Conservation (phyloP, 805 yeast genomes). For the Lipomyces starkeyi region DNA sequence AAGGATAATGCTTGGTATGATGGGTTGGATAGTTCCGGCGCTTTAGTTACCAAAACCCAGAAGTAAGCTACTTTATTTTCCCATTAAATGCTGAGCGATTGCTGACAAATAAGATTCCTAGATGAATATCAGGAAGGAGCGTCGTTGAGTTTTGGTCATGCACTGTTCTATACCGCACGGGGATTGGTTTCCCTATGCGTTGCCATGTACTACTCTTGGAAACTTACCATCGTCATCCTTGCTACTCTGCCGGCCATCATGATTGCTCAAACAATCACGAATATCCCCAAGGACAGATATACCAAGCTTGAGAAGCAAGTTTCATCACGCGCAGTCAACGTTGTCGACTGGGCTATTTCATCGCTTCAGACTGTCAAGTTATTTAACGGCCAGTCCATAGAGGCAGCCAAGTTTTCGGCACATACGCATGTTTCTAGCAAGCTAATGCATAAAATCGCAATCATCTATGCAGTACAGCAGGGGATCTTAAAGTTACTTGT, state of each 20-base stretch:
- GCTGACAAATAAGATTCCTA: slow-evolving; percentile 15
- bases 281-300: slow-evolving; percentile 56
- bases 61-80: slow-evolving; percentile 12
- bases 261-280: slow-evolving; percentile 55
- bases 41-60: slow-evolving; percentile 25
- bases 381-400: slow-evolving; percentile 62
- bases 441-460: slow-evolving; percentile 17
- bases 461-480: slow-evolving; percentile 58
- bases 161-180: slow-evolving; percentile 15
- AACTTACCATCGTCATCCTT: slow-evolving; percentile 76
- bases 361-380: slow-evolving; percentile 66
- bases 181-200: slow-evolving; percentile 50
- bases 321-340: slow-evolving; percentile 62
- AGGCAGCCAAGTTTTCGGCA: slow-evolving; percentile 53
- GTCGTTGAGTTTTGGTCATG: slow-evolving; percentile 15
- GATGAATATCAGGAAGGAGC: slow-evolving; percentile 32
- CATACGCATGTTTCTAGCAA: slow-evolving; percentile 49
- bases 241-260: slow-evolving; percentile 75
- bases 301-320: slow-evolving; percentile 62
- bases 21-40: slow-evolving; percentile 29
- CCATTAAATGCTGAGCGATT: too few relatives aligned
- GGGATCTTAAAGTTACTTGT: slow-evolving; percentile 63
- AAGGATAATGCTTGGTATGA: slow-evolving; percentile 29
- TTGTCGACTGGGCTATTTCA: slow-evolving; percentile 71
- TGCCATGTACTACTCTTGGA: slow-evolving; percentile 83